Conservation (phyloP, 768 basidiomycete genomes). For the Melanogaster broomeanus region DNA sequence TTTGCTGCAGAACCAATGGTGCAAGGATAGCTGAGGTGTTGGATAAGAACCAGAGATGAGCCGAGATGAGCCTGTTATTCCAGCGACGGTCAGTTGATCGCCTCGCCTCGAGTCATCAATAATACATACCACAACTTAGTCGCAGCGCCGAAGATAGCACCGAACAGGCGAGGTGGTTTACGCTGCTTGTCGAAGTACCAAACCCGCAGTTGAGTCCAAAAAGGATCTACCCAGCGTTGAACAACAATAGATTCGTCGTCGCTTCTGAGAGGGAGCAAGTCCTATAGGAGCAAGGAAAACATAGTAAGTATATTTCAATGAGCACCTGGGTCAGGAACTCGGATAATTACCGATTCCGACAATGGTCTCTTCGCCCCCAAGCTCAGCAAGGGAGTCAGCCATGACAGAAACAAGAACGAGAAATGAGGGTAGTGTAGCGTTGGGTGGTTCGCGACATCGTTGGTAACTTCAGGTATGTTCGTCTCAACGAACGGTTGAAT, state of each 20-base stretch:
- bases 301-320: slow-evolving; percentile 16
- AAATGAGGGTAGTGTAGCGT: slow-evolving; percentile 2
- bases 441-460: slow-evolving; percentile 16
- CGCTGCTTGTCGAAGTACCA: slow-evolving; percentile 18
- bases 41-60: slow-evolving; percentile 30
- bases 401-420: slow-evolving; percentile 19
- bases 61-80: slow-evolving; percentile 23
- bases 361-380: slow-evolving; percentile 5
- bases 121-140: slow-evolving; percentile 13
- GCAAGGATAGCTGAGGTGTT: slow-evolving; percentile 19
- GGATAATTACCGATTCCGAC: slow-evolving; percentile 21
- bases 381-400: slow-evolving; percentile 13
- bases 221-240: slow-evolving; percentile 24
- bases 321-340: slow-evolving; percentile 21
- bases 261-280: slow-evolving; percentile 25
- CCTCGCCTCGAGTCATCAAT: background rate
- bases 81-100: background rate
- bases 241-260: slow-evolving; percentile 24
- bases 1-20: slow-evolving; percentile 28
- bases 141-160: slow-evolving; percentile 16
- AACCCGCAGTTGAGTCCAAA: slow-evolving; percentile 22
- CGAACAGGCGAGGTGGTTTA: slow-evolving; percentile 17
- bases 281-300: slow-evolving; percentile 15
- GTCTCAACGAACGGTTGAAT: slow-evolving; percentile 23
- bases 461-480: slow-evolving; percentile 8